Evolutionary conservation across 352 stramenopile genomes (phyloP), one percentile per base, ranked within the genome.

Genomic region (Phytopythium litorale): DNA sequence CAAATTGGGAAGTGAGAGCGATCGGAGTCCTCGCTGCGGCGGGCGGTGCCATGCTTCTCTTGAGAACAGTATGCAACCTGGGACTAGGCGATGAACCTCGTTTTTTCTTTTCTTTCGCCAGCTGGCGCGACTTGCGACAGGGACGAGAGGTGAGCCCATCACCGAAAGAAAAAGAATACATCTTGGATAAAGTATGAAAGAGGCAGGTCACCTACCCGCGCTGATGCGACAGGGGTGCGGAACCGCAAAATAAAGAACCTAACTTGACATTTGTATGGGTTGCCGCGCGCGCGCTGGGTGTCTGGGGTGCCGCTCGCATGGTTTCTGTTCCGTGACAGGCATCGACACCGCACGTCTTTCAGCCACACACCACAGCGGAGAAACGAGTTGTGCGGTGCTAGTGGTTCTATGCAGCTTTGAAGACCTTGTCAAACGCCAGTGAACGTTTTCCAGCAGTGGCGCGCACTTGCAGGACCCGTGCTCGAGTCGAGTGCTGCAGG

Each of bases 241-340:
- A 40, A 28, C 16, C 28, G 4, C 35, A 46, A 55, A 63, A 62
- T 56, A 63, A 63, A 63, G 57, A 63, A 63, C n/a, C 52, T 21
- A 11, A 35, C 57, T 63, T 56, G 57, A 21, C 11, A 12, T 32
- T 42, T 51, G 46, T 63, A 63, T 63, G 32, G 13, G 7, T 12
- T 35, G 2, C 21, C 21, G 32, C 11, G 7, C 2, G 12, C 21
- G 33, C 3, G 46, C 12, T 43, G 37, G 37, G 37, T 43, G 37
- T 19, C 37, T 43, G 37, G 40, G 40, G 16, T 46, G 18, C 18
- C 3, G 6, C 0, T 21, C 18, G 4, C 15, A 21, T n/a, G 18
- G 18, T 46, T 46, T 46, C 40, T 46, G 40, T 21, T 21, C 40
- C 4, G n/a, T 21, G 1, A 21, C 21, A 7, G 7, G 1, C 3